Evolutionary conservation across 1,284 basidiomycete species (phyloP), one percentile per base, ranked within the genome.

Genomic region (Cutaneotrichosporon arboriforme): DNA sequence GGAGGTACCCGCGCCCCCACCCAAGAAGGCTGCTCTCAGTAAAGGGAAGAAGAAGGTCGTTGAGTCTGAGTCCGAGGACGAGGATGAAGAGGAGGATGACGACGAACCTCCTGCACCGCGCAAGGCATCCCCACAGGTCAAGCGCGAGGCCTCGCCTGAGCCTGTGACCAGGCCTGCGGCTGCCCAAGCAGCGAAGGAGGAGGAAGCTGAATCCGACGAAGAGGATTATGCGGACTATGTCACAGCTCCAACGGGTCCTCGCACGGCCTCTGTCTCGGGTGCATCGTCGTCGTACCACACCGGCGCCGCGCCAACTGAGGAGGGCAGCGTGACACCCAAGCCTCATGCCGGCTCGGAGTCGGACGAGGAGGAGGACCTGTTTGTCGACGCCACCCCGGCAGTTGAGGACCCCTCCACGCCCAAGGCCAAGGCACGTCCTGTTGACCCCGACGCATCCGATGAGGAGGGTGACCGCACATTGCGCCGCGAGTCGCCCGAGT

Each of bases 11-110:
- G 35, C 35, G 41, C 52, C 46, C 13, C 22, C 38, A 3, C 40
- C 34, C 14, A 43, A 33, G n/a, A 48, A 47, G 34, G 21, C 34
- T 4, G 20, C 44, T 8, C 9, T 44, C 14, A 31, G 26, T 22
- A 45, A 45, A 40, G 35, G 39, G 2, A 56, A 44, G 54, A 55
- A 46, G 51, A 48, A 51, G 36, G 59, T 61, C 4, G 44, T 59
- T 8, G 39, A 51, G 31, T 60, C 51, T 26, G 51, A 53, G 21
- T 51, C 51, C 3, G 47, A 49, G 42, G 38, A 37, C 12, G 40
- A 41, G 18, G 47, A 49, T 4, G 47, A 34, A 2, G 33, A 35
- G 5, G 46, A 48, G 23, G 9, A n/a, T 31, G 26, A 5, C 26
- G n/a, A n/a, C 26, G 26, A 31, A 31, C 26, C 26, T 5, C 26